These are phyloP conservation scores for Pholiota microspora DNA, from an alignment of 768 basidiomycete species.

Conservation along the genomic window DNA sequence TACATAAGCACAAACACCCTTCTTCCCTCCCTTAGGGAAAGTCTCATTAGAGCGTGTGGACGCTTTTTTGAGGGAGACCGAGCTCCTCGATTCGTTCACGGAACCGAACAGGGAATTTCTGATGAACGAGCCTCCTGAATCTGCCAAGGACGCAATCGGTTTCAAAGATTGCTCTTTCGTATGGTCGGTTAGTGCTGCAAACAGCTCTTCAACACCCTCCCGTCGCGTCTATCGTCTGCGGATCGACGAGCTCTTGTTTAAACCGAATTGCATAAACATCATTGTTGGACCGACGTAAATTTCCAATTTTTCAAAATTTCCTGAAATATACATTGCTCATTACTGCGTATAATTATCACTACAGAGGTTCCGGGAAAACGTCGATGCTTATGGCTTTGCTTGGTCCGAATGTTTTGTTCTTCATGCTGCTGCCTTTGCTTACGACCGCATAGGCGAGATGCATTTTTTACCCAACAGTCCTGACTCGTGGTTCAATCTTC, in stretches of 20 bases:
- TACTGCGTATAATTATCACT: no score
- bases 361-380: slow-evolving; percentile 7
- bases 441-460: slow-evolving; percentile 1
- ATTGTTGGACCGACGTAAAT: slow-evolving; percentile 5
- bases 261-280: slow-evolving; percentile 2
- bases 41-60: slow-evolving; percentile 11
- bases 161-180: slow-evolving; percentile 2
- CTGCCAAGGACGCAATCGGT: neutral
- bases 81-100: slow-evolving; percentile 37
- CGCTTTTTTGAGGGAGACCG: slow-evolving; percentile 31
- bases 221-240: neutral
- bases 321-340: no score
- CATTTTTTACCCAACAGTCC: neutral
- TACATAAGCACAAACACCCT: neutral
- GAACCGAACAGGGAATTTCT: neutral
- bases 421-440: neutral
- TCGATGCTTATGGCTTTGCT: slow-evolving; percentile 7
- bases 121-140: neutral
- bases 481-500: slow-evolving; percentile 7
- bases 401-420: neutral
- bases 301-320: no score
- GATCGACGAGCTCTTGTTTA: slow-evolving; percentile 2
- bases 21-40: slow-evolving; percentile 21
- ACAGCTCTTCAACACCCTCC: neutral
- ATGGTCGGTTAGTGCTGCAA: neutral